Conservation (phyloP, 352 stramenopile species). For the Pythium periplocum region DNA sequence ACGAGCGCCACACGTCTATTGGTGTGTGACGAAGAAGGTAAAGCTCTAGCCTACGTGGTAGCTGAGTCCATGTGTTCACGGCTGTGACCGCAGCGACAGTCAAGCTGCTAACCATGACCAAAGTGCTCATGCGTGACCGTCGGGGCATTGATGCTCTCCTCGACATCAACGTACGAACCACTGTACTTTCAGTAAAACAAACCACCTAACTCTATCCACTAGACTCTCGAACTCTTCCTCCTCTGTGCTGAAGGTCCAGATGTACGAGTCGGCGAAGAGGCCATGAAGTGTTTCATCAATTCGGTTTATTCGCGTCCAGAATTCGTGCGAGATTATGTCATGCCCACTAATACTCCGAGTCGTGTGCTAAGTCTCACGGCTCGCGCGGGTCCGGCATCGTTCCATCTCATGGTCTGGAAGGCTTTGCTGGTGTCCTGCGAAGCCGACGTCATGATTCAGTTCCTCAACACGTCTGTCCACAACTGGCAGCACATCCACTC, state of each 20-base stretch:
- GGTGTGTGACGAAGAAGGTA: conserved; percentile 2
- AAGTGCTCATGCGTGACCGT: conserved; percentile 64
- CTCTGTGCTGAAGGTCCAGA: conserved; percentile 16
- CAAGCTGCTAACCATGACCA: conserved; percentile 34
- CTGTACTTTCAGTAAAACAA: too few relatives aligned
- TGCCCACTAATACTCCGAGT: conserved; percentile 16
- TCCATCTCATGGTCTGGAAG: conserved; percentile 60
- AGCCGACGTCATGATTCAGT: conserved; percentile 20
- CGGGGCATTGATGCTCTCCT: conserved; percentile 53
- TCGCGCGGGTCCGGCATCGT: conserved; percentile 20
- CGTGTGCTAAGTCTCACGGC: conserved; percentile 26
- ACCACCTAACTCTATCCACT: background rate
- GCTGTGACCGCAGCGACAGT: background rate
- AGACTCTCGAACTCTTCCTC: conserved; percentile 39
- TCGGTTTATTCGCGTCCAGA: conserved; percentile 52
- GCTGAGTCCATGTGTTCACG: too few relatives aligned
- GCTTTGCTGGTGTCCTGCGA: conserved; percentile 46
- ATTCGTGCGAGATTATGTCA: conserved; percentile 34
- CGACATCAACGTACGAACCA: conserved; percentile 25
- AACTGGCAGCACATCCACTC: conserved; percentile 37
- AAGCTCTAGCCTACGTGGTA: background rate
- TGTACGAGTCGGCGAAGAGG: conserved; percentile 33
- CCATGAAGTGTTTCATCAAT: conserved; percentile 69
- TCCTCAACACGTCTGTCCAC: conserved; percentile 24
- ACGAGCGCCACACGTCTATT: background rate